Evolutionary conservation across 2,329 filamentous ascomycete species (phyloP), one percentile per base, ranked within the genome.

Genomic region (Fusarium begoniae): DNA sequence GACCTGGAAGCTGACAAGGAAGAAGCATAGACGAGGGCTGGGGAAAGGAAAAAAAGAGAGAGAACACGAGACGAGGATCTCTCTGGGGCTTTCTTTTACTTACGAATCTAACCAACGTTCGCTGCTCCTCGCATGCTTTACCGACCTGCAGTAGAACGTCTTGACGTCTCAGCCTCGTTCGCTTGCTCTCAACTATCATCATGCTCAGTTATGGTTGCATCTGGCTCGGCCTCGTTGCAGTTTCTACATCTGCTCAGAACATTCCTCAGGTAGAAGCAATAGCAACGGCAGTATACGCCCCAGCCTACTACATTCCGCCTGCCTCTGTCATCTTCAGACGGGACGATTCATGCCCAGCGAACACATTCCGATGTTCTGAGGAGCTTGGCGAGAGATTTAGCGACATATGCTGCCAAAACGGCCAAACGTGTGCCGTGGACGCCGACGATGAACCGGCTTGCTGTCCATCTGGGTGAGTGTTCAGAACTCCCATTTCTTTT

Each of bases 341-440:
- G 64, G 76, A 78, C n/a, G 77, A 81, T 26, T 65, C 77, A 58
- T 89, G 88, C 67, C 85, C 87, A 13, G 80, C 82, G 56, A 83
- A 87, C 75, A 88, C 85, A 67, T 88, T 84, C 77, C 86, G 84
- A 66, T 90, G 88, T 78, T 84, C 86, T 26, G 77, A 83, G 69
- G 81, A 82, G 14, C 80, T 85, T 56, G 87, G 87, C 14, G 72
- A 82, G 28, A 81, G 78, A 47, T 90, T 89, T 75, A 80, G 75
- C 47, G 84, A 83, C 66, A 81, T 88, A 30, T 90, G 88, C 78
- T 90, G 88, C 77, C 81, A 85, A 53, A 84, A 82, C 67, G 87
- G 86, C 37, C 87, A 89, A 71, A 77, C 80, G 26, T 90, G 88
- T 77, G 82, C 84, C 8, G 79, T 89, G 9, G 88, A 90, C 73